Evolutionary conservation across 1,139 yeast species (phyloP).

Genomic region (Blastobotrys aristatus): DNA sequence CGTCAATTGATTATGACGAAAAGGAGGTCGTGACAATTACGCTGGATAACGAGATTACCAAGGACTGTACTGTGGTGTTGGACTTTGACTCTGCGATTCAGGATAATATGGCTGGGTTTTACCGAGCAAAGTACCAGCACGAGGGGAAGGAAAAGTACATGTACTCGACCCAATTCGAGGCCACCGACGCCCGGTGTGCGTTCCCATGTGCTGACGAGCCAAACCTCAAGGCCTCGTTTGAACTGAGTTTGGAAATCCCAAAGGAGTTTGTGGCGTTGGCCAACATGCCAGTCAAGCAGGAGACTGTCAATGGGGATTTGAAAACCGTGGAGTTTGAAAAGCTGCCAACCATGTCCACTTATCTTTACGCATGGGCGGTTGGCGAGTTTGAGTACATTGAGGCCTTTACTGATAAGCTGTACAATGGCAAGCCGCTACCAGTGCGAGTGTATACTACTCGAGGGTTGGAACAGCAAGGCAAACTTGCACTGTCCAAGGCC

Average conservation of each 20-base stretch:
- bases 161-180: conserved; percentile 85
- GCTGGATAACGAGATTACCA: conserved; percentile 17
- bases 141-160: conserved; percentile 57
- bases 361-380: conserved; percentile 69
- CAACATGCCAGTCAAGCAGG: conserved; percentile 57
- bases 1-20: conserved; percentile 23
- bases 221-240: conserved; percentile 71
- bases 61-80: conserved; percentile 30
- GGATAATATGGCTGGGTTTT: conserved; percentile 78
- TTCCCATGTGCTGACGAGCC: conserved; percentile 93
- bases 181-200: conserved; percentile 86
- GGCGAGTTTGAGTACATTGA: conserved; percentile 75
- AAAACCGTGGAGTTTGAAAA: conserved; percentile 44
- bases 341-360: conserved; percentile 72
- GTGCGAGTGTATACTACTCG: conserved; percentile 78
- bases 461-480: conserved; percentile 62
- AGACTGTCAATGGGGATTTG: conserved; percentile 25
- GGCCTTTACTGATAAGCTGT: conserved; percentile 35
- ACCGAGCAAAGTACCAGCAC: conserved; percentile 63
- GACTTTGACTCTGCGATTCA: conserved; percentile 46
- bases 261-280: conserved; percentile 61
- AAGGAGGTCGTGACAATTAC: conserved; percentile 35
- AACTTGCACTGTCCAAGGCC: conserved; percentile 64
- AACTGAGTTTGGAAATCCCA: conserved; percentile 57
- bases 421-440: conserved; percentile 55